Conservation (phyloP, 2,329 filamentous ascomycete species). For the Fusarium oligoseptatum region DNA sequence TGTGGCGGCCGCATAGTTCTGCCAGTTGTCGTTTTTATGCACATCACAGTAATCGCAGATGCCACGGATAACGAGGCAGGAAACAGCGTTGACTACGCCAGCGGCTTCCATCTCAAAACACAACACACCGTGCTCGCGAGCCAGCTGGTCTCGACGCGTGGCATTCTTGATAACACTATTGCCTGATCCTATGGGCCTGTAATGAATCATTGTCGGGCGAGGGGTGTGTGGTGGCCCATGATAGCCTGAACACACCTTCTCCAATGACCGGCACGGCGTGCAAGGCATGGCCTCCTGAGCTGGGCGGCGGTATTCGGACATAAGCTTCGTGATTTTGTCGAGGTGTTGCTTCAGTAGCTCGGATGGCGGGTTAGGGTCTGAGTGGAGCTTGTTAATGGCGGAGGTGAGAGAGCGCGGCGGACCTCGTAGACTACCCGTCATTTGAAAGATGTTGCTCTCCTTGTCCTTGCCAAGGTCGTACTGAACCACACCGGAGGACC, state of each 20-base stretch:
- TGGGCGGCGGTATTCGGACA: not conserved
- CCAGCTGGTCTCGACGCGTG: not conserved
- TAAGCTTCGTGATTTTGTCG: not conserved
- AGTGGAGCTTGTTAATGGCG: not conserved
- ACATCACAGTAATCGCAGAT: conserved; percentile 5
- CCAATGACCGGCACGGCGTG: too few species aligned
- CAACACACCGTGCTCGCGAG: not conserved
- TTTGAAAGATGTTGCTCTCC: not conserved
- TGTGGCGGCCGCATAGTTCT: conserved; percentile 1
- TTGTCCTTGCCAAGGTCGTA: not conserved
- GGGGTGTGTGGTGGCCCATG: not conserved
- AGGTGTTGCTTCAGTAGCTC: not conserved
- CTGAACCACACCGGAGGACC: not conserved
- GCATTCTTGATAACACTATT: not conserved
- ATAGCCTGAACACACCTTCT: too few species aligned
- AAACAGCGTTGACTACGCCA: not conserved
- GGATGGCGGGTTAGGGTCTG: not conserved
- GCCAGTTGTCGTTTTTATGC: not conserved
- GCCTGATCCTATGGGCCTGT: not conserved
- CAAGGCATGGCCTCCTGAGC: not conserved
- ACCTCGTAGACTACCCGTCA: not conserved
- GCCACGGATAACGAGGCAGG: not conserved
- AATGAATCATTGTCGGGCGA: not conserved
- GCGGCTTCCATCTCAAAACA: conserved; percentile 1
- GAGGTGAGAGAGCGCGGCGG: not conserved